Percentiles rank a stretch among this genome's conserved stretches.
Evolutionary conservation across 306 rosid species (phyloP).

Genomic region (Spatholobus suberectus): DNA sequence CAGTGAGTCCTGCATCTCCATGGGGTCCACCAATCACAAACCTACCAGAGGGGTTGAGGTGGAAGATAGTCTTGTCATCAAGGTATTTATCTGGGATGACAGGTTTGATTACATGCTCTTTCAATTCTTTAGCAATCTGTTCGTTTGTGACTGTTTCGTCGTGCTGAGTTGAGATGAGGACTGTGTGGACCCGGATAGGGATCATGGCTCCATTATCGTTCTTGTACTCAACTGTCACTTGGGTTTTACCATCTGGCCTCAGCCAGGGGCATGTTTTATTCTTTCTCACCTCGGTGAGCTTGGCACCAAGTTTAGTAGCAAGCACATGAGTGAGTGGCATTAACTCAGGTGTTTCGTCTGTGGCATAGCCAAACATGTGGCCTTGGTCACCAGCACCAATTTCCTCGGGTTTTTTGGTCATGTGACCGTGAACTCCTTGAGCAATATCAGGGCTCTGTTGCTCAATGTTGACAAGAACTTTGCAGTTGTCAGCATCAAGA

Average conservation of each 20-base stretch:
- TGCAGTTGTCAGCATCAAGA: constrained; percentile 76
- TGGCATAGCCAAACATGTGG: constrained; percentile 92
- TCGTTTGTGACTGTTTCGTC: constrained; percentile 77
- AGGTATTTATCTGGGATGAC: constrained; percentile 71
- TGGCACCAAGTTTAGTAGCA: constrained; percentile 85
- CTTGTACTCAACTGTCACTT: constrained; percentile 84
- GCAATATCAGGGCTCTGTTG: constrained; percentile 80
- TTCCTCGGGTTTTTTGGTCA: constrained; percentile 56
- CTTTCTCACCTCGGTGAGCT: constrained; percentile 85
- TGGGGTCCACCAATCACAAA: constrained; percentile 91
- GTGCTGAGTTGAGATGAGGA: constrained; percentile 86
- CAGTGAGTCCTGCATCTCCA: constrained; percentile 91
- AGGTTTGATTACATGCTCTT: constrained; percentile 80
- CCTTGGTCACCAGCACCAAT: constrained; percentile 94
- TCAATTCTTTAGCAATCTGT: constrained; percentile 68
- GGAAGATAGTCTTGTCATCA: constrained; percentile 81
- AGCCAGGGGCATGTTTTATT: constrained; percentile 78
- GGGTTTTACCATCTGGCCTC: constrained; percentile 91
- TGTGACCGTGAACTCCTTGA: constrained; percentile 77
- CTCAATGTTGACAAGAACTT: constrained; percentile 66
- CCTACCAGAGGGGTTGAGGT: constrained; percentile 81
- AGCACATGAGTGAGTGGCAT: constrained; percentile 93
- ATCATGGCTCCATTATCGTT: constrained; percentile 84
- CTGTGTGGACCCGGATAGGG: constrained; percentile 79
- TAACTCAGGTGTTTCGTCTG: constrained; percentile 81